A percentile compares a stretch with the other conserved stretches of the same genome.
These are phyloP conservation scores for Naganishia vishniacii DNA, from an alignment of 768 basidiomycete species.

Conservation along the genomic window DNA sequence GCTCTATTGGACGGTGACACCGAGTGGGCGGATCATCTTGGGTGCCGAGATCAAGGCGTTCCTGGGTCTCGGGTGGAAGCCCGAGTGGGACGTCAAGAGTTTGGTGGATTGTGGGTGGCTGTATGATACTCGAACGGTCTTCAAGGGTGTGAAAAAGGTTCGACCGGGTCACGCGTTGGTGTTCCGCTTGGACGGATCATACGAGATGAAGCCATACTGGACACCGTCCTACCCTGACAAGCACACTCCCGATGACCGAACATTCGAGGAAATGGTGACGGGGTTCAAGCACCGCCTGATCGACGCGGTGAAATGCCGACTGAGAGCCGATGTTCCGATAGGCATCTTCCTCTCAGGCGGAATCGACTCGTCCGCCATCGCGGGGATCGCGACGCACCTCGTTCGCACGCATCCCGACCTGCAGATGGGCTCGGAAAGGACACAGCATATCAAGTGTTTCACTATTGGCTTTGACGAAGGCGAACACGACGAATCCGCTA, in stretches of 20 bases:
- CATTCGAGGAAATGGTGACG: conserved; percentile 39
- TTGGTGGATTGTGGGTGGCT: conserved; percentile 36
- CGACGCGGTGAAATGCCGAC: conserved; percentile 34
- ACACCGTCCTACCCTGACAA: conserved; percentile 31
- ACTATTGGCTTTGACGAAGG: conserved; percentile 36
- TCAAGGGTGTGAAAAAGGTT: conserved; percentile 38
- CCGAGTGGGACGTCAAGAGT: conserved; percentile 40
- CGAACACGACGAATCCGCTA: conserved; percentile 31
- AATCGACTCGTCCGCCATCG: conserved; percentile 38
- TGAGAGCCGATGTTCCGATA: conserved; percentile 42
- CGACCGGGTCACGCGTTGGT: conserved; percentile 40
- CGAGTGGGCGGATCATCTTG: conserved; percentile 29
- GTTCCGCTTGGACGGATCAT: conserved; percentile 26
- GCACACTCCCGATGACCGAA: conserved; percentile 28
- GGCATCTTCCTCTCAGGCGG: conserved; percentile 44
- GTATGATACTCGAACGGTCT: conserved; percentile 38
- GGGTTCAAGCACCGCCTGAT: conserved; percentile 32
- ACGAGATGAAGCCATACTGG: conserved; percentile 37
- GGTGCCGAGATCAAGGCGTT: conserved; percentile 43
- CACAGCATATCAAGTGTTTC: conserved; percentile 32
- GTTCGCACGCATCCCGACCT: conserved; percentile 26
- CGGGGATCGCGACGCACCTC: conserved; percentile 39
- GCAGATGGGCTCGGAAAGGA: conserved; percentile 32
- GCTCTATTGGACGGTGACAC: conserved; percentile 33
- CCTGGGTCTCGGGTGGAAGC: conserved; percentile 35